Percentiles rank a stretch among this genome's conserved stretches.
phyloP scores from a whole-genome alignment of 2,329 filamentous ascomycete species.

The Monosporascus sp. region DNA sequence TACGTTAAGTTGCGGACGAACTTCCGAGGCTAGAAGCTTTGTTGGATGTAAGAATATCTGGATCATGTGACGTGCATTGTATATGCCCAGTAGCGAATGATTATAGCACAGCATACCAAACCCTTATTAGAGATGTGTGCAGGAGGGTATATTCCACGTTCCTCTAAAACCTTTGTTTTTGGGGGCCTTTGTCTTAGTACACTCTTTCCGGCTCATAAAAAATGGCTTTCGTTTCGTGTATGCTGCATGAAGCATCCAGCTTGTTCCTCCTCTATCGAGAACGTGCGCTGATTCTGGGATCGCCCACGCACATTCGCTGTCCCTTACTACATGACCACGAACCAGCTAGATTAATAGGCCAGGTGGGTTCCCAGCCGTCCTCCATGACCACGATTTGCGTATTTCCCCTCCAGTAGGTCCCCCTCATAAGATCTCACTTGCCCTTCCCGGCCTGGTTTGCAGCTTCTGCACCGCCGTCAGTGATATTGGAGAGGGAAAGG shows the following conservation, averaged over 20 bases:
- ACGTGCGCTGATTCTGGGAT: too few species aligned
- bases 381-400: background rate
- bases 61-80: background rate
- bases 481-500: slow-evolving; percentile 2
- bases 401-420: background rate
- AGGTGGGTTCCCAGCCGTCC: too few species aligned
- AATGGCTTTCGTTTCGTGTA: too few species aligned
- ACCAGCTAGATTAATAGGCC: too few species aligned
- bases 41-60: background rate
- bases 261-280: too few species aligned
- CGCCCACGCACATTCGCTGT: too few species aligned
- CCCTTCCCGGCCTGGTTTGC: slow-evolving; percentile 53
- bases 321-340: too few species aligned
- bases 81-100: too few species aligned
- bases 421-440: slow-evolving; percentile 30
- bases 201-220: background rate
- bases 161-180: background rate
- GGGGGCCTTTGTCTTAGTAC: background rate
- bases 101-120: background rate
- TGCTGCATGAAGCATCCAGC: too few species aligned
- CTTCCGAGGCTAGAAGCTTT: too few species aligned
- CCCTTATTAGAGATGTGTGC: background rate
- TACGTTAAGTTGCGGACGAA: background rate
- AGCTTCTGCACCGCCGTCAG: slow-evolving; percentile 38
- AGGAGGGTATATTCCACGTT: background rate